Percentiles rank a stretch among this genome's conserved stretches.
These are phyloP conservation scores for Coniochaeta prunicola DNA, from an alignment of 2,329 filamentous ascomycete species.

Conservation along the genomic window DNA sequence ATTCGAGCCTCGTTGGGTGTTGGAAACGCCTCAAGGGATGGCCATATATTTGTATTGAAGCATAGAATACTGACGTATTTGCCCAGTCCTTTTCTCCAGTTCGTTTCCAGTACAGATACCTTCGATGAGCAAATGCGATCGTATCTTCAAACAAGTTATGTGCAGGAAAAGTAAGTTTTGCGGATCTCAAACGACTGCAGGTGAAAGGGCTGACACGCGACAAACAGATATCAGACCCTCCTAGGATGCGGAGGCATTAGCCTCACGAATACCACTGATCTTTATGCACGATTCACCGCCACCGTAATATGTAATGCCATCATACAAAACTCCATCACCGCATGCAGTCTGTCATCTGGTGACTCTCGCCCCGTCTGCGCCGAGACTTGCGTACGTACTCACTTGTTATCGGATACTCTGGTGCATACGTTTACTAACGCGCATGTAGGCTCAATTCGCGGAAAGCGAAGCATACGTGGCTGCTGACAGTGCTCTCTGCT, in stretches of 20 bases:
- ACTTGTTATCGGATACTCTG: not conserved
- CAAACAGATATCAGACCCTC: conserved; percentile 65
- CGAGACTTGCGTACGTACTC: conserved; percentile 65
- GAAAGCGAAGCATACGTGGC: conserved; percentile 83
- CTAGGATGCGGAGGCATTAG: conserved; percentile 77
- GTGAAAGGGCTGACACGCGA: conserved; percentile 7
- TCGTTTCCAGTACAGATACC: conserved; percentile 64
- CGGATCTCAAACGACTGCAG: not conserved
- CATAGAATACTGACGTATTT: not conserved
- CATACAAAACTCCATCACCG: conserved; percentile 74
- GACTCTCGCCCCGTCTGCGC: conserved; percentile 75
- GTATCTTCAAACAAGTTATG: conserved; percentile 70
- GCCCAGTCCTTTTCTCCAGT: conserved; percentile 73
- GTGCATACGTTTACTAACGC: conserved; percentile 15
- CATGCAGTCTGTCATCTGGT: conserved; percentile 59
- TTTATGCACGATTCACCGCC: conserved; percentile 90
- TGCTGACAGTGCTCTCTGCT: conserved; percentile 66
- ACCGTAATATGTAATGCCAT: conserved; percentile 91
- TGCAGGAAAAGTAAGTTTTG: conserved; percentile 63
- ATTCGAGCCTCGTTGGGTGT: not conserved
- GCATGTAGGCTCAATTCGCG: conserved; percentile 64
- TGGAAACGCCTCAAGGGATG: not conserved
- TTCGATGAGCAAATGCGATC: conserved; percentile 71
- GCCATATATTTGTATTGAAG: no score
- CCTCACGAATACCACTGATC: conserved; percentile 67